Evolutionary conservation across 2,329 filamentous ascomycete species (phyloP), one percentile per base, ranked within the genome.

Genomic region (Pseudocercospora macadamiae): DNA sequence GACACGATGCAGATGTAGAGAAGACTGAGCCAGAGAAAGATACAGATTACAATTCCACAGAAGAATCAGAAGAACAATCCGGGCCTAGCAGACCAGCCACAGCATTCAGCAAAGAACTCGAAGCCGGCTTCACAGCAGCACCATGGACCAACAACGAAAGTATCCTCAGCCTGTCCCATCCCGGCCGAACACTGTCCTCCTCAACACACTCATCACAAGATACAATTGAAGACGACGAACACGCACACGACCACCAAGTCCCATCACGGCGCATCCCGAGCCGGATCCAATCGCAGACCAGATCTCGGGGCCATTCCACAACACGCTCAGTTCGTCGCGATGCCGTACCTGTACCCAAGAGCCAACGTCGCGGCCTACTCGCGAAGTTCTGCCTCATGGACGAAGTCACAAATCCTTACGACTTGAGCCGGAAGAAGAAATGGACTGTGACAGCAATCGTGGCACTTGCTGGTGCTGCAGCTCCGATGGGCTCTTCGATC

Each of bases 391-490:
- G 89, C 1, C 60, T 96, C 28, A 79, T 96, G 14, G 88, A 91
- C 1, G 93, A 97, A 75, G 86, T 96, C 12, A 86, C 90, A 45
- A 81, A 87, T 28, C 89, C 92, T 0, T 86, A 87, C 59, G 83
- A 90, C 51, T 96, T 96, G 71, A 77, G 82, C 9, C 83, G 84
- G 30, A 82, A 77, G 51, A 90, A 85, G 12, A 96, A 96, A 84
- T 96, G 92, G 92, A 82, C 85, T 60, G 86, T 97, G 64, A 96
- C 92, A 0, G 79, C 86, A 32, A 83, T 93, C 48, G 84, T 96
- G 45, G 89, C 91, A 1, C 70, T 93, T 14, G 91, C 91, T 2
- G 91, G 86, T 1, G 86, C 88, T 12, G 89, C 86, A 0, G 91
- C 89, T 0, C 93, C 93, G 0, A 86, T 96, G 77, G 93, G 93